Evolutionary conservation across 495 filamentous ascomycete genomes (phyloP).

Genomic region (Durotheca rogersii): DNA sequence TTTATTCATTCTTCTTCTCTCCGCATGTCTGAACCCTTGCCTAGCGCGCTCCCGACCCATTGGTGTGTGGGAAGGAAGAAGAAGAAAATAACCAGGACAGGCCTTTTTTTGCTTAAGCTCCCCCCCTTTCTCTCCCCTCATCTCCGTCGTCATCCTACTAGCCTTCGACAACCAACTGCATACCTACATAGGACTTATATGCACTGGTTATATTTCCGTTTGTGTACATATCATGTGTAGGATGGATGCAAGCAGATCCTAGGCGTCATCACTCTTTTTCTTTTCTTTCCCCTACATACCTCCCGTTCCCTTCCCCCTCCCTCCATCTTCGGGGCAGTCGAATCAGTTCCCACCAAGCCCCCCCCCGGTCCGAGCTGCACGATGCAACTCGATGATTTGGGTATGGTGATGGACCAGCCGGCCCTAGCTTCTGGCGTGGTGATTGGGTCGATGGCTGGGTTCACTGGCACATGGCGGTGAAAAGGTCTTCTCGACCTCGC

Average conservation of each 20-base stretch:
- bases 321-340: conserved; percentile 4
- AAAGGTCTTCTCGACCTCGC: conserved; percentile 11
- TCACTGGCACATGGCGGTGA: conserved; percentile 38
- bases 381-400: conserved; percentile 32
- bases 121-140: conserved; percentile 1
- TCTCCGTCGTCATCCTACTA: too few relatives aligned
- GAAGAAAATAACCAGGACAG: too few relatives aligned
- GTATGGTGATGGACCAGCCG: conserved; percentile 23
- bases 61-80: conserved; percentile 37
- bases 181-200: too few relatives aligned
- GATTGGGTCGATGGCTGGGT: conserved; percentile 32
- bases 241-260: too few relatives aligned
- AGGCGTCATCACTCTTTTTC: too few relatives aligned
- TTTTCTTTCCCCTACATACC: conserved; percentile 18
- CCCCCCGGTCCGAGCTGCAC: conserved; percentile 18
- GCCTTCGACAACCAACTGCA: too few relatives aligned
- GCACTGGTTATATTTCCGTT: too few relatives aligned
- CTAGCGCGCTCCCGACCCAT: conserved; percentile 33
- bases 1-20: conserved; percentile 4
- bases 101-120: conserved; percentile 4
- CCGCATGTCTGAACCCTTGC: conserved; percentile 22
- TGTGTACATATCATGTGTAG: too few relatives aligned
- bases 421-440: conserved; percentile 27
- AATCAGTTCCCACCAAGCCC: conserved; percentile 17
- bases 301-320: conserved; percentile 10